phyloP scores from a whole-genome alignment of 2,329 filamentous ascomycete species.

The Aspergillus ibericus region DNA sequence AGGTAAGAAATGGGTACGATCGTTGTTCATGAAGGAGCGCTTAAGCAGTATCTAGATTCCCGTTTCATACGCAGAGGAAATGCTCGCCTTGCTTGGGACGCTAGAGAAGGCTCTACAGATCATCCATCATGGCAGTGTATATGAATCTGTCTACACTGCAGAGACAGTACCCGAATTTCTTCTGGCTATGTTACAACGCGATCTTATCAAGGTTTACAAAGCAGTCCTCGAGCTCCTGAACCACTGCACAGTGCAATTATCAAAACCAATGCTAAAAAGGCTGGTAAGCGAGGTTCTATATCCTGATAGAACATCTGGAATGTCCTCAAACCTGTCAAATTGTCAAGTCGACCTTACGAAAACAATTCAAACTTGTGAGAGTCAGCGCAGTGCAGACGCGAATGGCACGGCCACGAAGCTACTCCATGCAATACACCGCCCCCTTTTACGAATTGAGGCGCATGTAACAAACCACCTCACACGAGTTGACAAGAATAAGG shows the following conservation, averaged over 20 bases:
- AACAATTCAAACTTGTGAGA: neutral
- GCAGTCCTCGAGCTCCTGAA: neutral
- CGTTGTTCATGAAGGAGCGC: neutral
- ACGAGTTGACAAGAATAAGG: neutral
- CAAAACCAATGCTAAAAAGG: neutral
- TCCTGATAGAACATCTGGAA: neutral
- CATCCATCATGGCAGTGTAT: conserved; percentile 16
- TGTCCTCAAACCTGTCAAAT: neutral
- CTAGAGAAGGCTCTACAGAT: conserved; percentile 15
- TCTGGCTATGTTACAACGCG: neutral
- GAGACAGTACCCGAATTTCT: neutral
- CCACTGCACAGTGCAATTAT: neutral
- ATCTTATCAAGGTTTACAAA: neutral
- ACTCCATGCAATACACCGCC: neutral
- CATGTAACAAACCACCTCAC: neutral
- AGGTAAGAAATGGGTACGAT: conserved; percentile 1
- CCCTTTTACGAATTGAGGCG: neutral
- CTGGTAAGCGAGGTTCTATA: neutral
- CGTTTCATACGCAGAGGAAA: conserved; percentile 23
- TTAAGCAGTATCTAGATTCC: conserved; percentile 28
- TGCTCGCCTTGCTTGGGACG: conserved; percentile 17
- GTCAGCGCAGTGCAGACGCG: neutral
- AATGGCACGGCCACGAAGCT: neutral
- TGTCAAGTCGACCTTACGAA: neutral
- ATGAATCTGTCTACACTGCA: conserved; percentile 13